phyloP scores from a whole-genome alignment of 148 eudicot species.

The Diospyros kaki region DNA sequence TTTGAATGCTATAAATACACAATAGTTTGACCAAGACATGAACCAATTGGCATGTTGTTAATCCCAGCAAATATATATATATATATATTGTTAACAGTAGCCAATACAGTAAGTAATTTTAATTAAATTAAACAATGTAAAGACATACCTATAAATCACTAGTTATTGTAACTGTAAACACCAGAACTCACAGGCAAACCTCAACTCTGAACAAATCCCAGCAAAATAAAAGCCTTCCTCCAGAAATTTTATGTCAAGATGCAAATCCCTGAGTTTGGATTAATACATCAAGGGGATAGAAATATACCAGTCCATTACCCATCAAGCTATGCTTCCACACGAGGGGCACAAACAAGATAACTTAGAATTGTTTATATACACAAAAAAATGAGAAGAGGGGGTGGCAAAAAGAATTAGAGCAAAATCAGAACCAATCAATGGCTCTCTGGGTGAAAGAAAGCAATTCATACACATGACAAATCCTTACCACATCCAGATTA shows the following conservation, averaged over 20 bases:
- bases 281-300: not conserved
- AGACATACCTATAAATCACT: too few species aligned
- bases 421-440: constrained; percentile 4
- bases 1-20: too few species aligned
- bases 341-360: not conserved
- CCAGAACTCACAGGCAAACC: too few species aligned
- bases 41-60: too few species aligned
- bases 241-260: not conserved
- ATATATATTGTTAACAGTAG: too few species aligned
- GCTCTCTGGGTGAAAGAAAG: not conserved
- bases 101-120: too few species aligned
- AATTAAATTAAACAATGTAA: too few species aligned
- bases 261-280: not conserved
- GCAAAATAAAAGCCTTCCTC: too few species aligned
- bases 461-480: not conserved
- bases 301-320: not conserved
- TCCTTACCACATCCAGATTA: not conserved
- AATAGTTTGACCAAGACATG: too few species aligned
- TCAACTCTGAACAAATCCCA: too few species aligned
- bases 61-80: too few species aligned
- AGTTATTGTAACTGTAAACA: too few species aligned
- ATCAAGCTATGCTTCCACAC: not conserved
- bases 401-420: constrained; percentile 8
- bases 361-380: constrained; percentile 6
- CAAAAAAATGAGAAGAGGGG: not conserved